Evolutionary conservation across 2,329 filamentous ascomycete genomes (phyloP).

Genomic region (Blumeria graminis): DNA sequence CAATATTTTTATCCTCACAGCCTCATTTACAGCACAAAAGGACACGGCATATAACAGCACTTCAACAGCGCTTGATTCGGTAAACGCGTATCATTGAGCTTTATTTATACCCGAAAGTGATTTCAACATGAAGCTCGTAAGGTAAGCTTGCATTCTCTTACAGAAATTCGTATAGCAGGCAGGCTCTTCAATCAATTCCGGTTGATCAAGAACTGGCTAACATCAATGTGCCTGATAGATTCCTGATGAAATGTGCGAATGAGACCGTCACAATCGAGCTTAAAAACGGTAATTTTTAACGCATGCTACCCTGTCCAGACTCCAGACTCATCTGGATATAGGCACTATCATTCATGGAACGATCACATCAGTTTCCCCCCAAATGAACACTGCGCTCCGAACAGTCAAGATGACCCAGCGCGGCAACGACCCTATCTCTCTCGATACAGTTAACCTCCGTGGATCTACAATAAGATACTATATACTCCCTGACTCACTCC

Average conservation of each 20-base stretch:
- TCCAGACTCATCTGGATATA: slow-evolving; percentile 15
- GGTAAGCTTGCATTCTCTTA: too few species aligned
- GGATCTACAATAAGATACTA: slow-evolving; percentile 91
- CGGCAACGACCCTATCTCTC: slow-evolving; percentile 62
- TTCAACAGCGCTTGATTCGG: too few species aligned
- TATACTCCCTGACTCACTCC: slow-evolving; percentile 86
- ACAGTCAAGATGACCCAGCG: slow-evolving; percentile 91
- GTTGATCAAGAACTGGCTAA: not conserved
- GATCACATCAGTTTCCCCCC: slow-evolving; percentile 84
- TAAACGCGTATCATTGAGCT: too few species aligned
- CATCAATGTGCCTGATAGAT: slow-evolving; percentile 30
- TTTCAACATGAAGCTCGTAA: too few species aligned
- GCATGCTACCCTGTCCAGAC: not conserved
- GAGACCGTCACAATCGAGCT: slow-evolving; percentile 96
- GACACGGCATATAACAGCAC: too few species aligned
- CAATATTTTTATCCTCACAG: too few species aligned
- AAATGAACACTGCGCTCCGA: slow-evolving; percentile 95
- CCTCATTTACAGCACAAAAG: too few species aligned
- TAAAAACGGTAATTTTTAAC: slow-evolving; percentile 55
- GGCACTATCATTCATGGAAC: slow-evolving; percentile 93
- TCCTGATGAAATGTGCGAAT: slow-evolving; percentile 98
- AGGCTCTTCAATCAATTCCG: too few species aligned
- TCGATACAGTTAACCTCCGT: slow-evolving; percentile 92
- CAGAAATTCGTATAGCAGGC: too few species aligned
- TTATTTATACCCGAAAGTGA: too few species aligned